These are phyloP conservation scores for Xylaria sp. DNA, from an alignment of 2,329 filamentous ascomycete genomes.

Conservation along the genomic window DNA sequence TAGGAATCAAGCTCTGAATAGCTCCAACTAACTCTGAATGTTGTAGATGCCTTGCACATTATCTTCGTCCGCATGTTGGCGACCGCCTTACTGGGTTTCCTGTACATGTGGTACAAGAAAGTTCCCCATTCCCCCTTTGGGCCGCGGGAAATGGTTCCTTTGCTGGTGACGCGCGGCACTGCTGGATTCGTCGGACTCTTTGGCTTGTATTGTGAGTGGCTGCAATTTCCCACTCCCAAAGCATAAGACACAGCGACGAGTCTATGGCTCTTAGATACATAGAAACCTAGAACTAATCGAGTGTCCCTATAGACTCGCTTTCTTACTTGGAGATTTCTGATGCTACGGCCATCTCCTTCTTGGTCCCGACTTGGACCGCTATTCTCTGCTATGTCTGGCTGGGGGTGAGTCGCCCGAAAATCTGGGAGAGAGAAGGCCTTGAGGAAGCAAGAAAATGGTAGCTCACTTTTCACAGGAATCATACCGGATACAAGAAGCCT, in stretches of 20 bases:
- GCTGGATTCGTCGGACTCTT: constrained; percentile 74
- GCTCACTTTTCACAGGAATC: constrained; percentile 66
- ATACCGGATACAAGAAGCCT: constrained; percentile 75
- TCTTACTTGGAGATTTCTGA: constrained; percentile 81
- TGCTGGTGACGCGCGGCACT: constrained; percentile 72
- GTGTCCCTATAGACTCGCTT: constrained; percentile 52
- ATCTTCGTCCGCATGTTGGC: constrained; percentile 57
- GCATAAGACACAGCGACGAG: not conserved
- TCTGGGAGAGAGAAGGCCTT: not conserved
- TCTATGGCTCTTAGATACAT: not conserved
- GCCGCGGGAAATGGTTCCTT: constrained; percentile 65
- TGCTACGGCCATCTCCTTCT: constrained; percentile 82
- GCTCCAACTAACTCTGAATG: too few relatives aligned
- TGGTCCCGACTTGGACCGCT: constrained; percentile 75
- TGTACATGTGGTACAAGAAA: constrained; percentile 55
- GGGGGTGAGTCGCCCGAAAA: constrained; percentile 38
- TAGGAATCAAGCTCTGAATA: too few relatives aligned
- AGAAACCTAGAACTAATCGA: constrained; percentile 5
- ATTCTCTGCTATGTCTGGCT: constrained; percentile 70
- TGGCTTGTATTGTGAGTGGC: constrained; percentile 58
- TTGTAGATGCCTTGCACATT: constrained; percentile 51
- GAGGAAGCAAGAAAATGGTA: not conserved
- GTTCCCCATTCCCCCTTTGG: constrained; percentile 74
- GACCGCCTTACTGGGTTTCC: constrained; percentile 51
- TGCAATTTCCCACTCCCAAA: not conserved